Conservation (phyloP, 2,329 filamentous ascomycete species). For the Dactylonectria macrodidyma region DNA sequence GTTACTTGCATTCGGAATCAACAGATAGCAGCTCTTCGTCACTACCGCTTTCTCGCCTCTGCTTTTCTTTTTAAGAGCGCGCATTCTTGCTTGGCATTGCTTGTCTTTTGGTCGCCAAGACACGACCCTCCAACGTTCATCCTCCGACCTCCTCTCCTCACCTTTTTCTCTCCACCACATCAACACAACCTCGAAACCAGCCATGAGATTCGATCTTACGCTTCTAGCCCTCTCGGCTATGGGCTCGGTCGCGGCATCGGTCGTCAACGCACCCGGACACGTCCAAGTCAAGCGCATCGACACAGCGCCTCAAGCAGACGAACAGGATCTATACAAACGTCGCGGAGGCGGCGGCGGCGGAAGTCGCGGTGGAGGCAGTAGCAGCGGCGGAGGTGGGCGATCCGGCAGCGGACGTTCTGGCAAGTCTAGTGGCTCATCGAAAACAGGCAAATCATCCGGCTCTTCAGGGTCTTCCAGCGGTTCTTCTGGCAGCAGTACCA, state of each 20-base stretch:
- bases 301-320: constrained; percentile 42
- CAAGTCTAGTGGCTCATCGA: constrained; percentile 18
- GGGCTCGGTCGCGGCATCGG: constrained; percentile 45
- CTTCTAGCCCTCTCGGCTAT: constrained; percentile 50
- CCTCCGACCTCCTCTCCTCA: not conserved
- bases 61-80: not conserved
- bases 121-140: constrained; percentile 3
- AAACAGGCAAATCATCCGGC: constrained; percentile 21
- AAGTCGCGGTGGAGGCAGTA: constrained; percentile 58
- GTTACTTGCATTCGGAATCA: not conserved
- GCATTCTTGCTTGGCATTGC: not conserved
- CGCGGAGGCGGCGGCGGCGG: constrained; percentile 72
- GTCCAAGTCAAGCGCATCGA: constrained; percentile 46
- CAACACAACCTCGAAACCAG: constrained; percentile 37
- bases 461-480: not conserved
- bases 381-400: constrained; percentile 47
- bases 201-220: constrained; percentile 52
- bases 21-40: not conserved
- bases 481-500: constrained; percentile 6
- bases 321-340: constrained; percentile 70
- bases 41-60: not conserved
- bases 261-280: constrained; percentile 42
- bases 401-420: constrained; percentile 43
- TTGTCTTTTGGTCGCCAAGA: constrained; percentile 5
- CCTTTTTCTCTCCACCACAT: not conserved